Percentiles rank a stretch among this genome's conserved stretches.
Conservation (phyloP, 2,329 filamentous ascomycete genomes). For the Hypoxylon sp. region DNA sequence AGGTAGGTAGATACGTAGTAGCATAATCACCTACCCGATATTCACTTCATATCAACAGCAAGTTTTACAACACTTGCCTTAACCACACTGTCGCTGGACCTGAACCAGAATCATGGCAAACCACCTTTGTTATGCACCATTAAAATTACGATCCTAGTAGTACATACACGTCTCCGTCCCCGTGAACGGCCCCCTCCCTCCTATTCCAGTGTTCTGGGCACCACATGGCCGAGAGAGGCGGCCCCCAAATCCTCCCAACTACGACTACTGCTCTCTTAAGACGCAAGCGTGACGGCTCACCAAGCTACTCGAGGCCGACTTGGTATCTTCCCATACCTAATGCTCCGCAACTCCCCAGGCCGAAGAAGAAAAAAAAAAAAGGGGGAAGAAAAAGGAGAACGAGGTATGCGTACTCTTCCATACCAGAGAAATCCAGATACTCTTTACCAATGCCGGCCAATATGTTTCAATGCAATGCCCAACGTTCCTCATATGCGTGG, state of each 20-base stretch:
- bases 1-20: too few relatives aligned
- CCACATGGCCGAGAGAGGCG: slow-evolving; percentile 22
- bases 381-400: slow-evolving; percentile 21
- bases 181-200: slow-evolving; percentile 9
- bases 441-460: slow-evolving; percentile 29
- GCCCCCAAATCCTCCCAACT: slow-evolving; percentile 13
- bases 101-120: slow-evolving; percentile 10
- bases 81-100: slow-evolving; percentile 14
- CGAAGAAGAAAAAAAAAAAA: slow-evolving; percentile 10
- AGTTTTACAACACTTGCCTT: neutral
- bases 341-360: slow-evolving; percentile 30
- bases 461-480: slow-evolving; percentile 23
- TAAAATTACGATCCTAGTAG: slow-evolving; percentile 36
- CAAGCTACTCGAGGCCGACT: slow-evolving; percentile 5
- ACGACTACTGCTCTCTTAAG: slow-evolving; percentile 13
- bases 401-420: slow-evolving; percentile 15
- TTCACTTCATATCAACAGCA: neutral
- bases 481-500: slow-evolving; percentile 25
- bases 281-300: slow-evolving; percentile 1
- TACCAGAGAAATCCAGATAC: slow-evolving; percentile 26
- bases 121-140: slow-evolving; percentile 35
- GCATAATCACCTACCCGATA: too few relatives aligned
- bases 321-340: slow-evolving; percentile 24
- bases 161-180: slow-evolving; percentile 31
- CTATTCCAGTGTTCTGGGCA: slow-evolving; percentile 19